Conservation (phyloP, 1,139 yeast species). For the Geotrichum aggregatum region DNA sequence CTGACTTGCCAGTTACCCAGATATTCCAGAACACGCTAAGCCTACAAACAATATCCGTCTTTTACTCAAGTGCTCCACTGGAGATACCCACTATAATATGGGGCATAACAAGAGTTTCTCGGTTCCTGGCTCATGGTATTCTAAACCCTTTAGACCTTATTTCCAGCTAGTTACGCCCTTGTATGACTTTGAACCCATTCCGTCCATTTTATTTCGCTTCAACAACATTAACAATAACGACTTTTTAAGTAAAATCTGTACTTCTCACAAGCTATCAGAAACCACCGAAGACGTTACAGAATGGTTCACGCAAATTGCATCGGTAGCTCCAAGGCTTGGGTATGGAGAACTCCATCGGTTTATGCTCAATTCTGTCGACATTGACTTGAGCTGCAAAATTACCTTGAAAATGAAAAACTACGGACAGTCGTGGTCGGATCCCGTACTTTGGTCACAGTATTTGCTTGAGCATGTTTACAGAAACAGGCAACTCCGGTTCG, state of each 20-base stretch:
- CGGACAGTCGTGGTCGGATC: neutral
- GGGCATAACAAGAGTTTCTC: too few relatives aligned
- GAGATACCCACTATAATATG: too few relatives aligned
- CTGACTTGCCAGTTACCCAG: too few relatives aligned
- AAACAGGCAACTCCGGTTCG: neutral
- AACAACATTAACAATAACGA: too few relatives aligned
- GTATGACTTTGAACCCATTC: neutral
- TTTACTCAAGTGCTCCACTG: too few relatives aligned
- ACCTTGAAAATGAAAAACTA: neutral
- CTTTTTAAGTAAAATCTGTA: neutral
- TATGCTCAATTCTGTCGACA: neutral
- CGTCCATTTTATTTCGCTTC: neutral
- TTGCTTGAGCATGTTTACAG: neutral
- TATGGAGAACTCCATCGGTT: neutral
- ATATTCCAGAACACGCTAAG: too few relatives aligned
- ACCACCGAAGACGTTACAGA: neutral
- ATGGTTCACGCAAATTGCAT: neutral
- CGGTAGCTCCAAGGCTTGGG: neutral
- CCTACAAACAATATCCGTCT: too few relatives aligned
- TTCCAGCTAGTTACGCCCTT: neutral
- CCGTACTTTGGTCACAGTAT: neutral
- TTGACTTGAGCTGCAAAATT: neutral
- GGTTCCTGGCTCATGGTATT: neutral
- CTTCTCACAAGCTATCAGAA: neutral
- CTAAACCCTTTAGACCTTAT: neutral